Conservation (phyloP, 345 rosid species). For the Camelina neglecta region DNA sequence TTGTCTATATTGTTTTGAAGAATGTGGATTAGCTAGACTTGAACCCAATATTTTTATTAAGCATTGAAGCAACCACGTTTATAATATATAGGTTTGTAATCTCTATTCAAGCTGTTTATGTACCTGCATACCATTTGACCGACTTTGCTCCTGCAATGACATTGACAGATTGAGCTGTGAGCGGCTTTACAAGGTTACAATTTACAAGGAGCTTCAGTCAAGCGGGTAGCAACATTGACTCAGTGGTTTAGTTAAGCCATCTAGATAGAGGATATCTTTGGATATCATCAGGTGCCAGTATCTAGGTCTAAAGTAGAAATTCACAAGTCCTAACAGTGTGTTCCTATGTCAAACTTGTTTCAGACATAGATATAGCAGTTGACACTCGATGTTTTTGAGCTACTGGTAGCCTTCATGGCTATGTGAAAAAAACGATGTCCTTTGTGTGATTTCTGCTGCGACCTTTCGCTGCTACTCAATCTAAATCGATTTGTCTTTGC, state of each 20-base stretch:
- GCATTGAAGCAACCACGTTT: not conserved
- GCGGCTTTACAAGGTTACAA: conserved; percentile 10
- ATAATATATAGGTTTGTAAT: not conserved
- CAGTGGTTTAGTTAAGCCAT: not conserved
- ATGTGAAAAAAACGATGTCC: not conserved
- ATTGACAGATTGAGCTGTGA: conserved; percentile 2
- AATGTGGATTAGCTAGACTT: conserved; percentile 11
- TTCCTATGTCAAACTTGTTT: conserved; percentile 16
- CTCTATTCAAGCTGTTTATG: too few relatives aligned
- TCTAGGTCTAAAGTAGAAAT: not conserved
- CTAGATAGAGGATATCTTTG: not conserved
- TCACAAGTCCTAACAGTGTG: not conserved
- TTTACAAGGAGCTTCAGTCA: conserved; percentile 6
- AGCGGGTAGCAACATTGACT: not conserved
- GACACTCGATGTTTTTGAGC: not conserved
- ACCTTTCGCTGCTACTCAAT: not conserved
- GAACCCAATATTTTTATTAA: not conserved
- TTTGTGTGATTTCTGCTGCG: not conserved
- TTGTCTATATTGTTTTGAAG: conserved; percentile 5
- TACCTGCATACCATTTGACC: not conserved
- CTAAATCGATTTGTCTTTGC: not conserved
- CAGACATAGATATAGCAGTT: not conserved
- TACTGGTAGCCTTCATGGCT: not conserved
- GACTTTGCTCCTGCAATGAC: not conserved
- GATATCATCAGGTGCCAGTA: not conserved